Percentiles rank a stretch among this genome's conserved stretches.
Evolutionary conservation across 805 yeast genomes (phyloP).

Genomic region (Metschnikowia continentalis): DNA sequence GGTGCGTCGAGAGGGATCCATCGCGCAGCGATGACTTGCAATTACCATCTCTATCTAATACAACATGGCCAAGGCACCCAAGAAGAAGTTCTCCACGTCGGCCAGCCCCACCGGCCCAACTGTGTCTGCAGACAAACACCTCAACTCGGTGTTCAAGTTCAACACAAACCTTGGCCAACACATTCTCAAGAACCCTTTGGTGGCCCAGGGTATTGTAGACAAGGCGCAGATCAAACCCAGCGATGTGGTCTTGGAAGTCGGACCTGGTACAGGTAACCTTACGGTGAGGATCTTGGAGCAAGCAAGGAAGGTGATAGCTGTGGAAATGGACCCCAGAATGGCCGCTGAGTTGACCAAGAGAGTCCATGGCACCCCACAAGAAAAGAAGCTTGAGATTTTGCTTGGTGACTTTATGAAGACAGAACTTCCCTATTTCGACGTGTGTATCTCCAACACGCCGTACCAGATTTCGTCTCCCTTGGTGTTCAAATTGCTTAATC

Average conservation of each 20-base stretch:
- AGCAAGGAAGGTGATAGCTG: constrained; percentile 92
- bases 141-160: constrained; percentile 88
- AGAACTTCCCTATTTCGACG: constrained; percentile 90
- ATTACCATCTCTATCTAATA: neutral
- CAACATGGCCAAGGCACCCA: constrained; percentile 59
- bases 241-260: constrained; percentile 91
- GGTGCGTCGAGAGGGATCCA: constrained; percentile 4
- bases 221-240: constrained; percentile 91
- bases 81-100: constrained; percentile 53
- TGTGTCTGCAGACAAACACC: constrained; percentile 67
- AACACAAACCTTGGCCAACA: constrained; percentile 97
- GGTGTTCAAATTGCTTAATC: constrained; percentile 86
- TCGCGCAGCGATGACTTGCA: constrained; percentile 10
- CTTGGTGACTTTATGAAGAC: constrained; percentile 96
- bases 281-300: constrained; percentile 89
- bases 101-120: constrained; percentile 47
- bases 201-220: constrained; percentile 97
- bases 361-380: constrained; percentile 94
- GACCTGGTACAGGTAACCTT: constrained; percentile 98
- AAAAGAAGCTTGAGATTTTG: constrained; percentile 84
- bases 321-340: constrained; percentile 99
- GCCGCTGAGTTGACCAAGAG: constrained; percentile 97
- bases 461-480: constrained; percentile 96
- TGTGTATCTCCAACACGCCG: constrained; percentile 96
- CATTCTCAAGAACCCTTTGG: constrained; percentile 90